A percentile compares a stretch with the other conserved stretches of the same genome.
These are phyloP conservation scores for Scolecobasidium constrictum DNA, from an alignment of 2,329 filamentous ascomycete genomes.

Conservation along the genomic window DNA sequence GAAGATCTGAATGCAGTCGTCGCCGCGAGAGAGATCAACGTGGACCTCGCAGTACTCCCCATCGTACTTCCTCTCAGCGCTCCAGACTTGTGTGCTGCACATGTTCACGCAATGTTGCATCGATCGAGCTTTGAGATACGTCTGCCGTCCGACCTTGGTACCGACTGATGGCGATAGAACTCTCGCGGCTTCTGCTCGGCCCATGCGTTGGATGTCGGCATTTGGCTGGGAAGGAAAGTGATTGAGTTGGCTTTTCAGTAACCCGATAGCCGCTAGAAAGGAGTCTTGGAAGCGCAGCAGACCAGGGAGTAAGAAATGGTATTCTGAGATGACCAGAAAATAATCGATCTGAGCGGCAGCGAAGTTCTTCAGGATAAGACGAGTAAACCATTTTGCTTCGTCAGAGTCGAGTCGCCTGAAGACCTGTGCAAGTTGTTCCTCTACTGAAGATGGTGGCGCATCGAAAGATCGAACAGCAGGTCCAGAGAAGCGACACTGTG, in stretches of 20 bases:
- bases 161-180: conserved; percentile 28
- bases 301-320: conserved; percentile 59
- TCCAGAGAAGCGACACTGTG: conserved; percentile 60
- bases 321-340: conserved; percentile 43
- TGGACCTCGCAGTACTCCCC: conserved; percentile 89
- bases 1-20: conserved; percentile 62
- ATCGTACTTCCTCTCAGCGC: conserved; percentile 73
- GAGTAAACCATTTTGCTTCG: conserved; percentile 80
- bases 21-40: conserved; percentile 50
- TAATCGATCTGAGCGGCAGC: conserved; percentile 55
- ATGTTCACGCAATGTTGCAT: conserved; percentile 66
- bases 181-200: conserved; percentile 28
- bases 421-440: conserved; percentile 39
- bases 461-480: conserved; percentile 38
- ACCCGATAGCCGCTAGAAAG: conserved; percentile 48
- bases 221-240: conserved; percentile 27
- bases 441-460: conserved; percentile 13
- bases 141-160: conserved; percentile 34
- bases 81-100: conserved; percentile 49
- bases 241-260: conserved; percentile 36
- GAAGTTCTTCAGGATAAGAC: conserved; percentile 68
- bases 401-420: conserved; percentile 50
- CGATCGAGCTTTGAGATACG: conserved; percentile 33
- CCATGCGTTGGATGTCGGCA: conserved; percentile 17
- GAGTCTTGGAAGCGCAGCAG: conserved; percentile 61